These are phyloP conservation scores for Phtheirospermum japonicum DNA, from an alignment of 257 asterid species.

Conservation along the genomic window DNA sequence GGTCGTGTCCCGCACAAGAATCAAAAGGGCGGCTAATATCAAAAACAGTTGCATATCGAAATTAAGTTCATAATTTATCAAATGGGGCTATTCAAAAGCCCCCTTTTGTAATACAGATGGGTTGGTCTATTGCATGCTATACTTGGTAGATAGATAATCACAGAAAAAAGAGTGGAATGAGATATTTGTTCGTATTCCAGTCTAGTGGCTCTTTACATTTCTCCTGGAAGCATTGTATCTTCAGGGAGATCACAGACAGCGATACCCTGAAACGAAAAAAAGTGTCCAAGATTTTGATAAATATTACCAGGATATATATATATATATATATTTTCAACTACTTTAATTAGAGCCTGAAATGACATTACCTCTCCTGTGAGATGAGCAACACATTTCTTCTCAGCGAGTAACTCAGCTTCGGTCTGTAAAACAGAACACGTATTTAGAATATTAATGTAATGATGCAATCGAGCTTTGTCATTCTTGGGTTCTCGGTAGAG, in stretches of 20 bases:
- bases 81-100: constrained; percentile 18
- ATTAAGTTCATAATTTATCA: constrained; percentile 19
- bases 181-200: neutral
- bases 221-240: constrained; percentile 99
- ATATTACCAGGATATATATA: neutral
- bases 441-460: neutral
- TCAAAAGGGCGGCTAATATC: no score
- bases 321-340: neutral
- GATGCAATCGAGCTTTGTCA: neutral
- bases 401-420: constrained; percentile 94
- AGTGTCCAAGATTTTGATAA: neutral
- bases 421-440: constrained; percentile 48
- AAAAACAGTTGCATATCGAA: neutral
- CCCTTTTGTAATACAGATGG: constrained; percentile 18
- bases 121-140: constrained; percentile 8
- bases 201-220: constrained; percentile 40
- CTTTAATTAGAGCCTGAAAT: neutral
- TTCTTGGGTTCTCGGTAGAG: no score
- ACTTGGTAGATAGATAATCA: constrained; percentile 13
- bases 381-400: constrained; percentile 96
- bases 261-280: constrained; percentile 43
- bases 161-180: neutral
- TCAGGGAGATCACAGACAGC: constrained; percentile 95
- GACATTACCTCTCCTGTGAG: constrained; percentile 84
- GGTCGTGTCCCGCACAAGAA: no score